Base-by-base conservation (phyloP, 2,329 filamentous ascomycete species). In the Penicillium capsulatum region DNA sequence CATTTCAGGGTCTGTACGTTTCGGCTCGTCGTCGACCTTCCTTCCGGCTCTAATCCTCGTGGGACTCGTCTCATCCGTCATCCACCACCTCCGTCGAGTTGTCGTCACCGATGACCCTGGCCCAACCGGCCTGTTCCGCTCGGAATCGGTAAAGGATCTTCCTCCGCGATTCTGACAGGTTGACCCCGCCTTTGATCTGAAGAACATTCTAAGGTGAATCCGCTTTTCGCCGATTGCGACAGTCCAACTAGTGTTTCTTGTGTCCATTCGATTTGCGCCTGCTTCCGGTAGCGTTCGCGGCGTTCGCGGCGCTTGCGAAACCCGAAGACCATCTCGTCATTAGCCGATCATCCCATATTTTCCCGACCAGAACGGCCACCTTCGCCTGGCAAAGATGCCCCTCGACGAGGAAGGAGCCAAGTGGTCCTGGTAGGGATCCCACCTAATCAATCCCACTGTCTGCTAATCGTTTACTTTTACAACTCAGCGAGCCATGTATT, bases 401-500 rank as follows among this genome's bases (percentile, higher is more conserved):
- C 55, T 66, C 13, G 68, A 70, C 31, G 66, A 69, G 57, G 59
- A 67, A 52, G 65, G 64, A 5, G 61, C 59, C 17, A 71, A 71
- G 48, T 71, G 68, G 68, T 68, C 68, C 28, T 71, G 68, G 68
- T 70, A 63, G 36, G 60, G 34, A n/a, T 11, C 16, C 2, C 8
- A 20, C 31, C 17, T 11, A 28, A 28, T 28, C 11, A 28, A 14
- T 22, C 9, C 5, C 19, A 22, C 19, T 5, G 6, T 11, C 17
- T 30, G 14, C 34, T 47, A 30, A 40, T 16, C n/a, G 26, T 39
- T 48, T 15, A 42, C 31, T 17, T n/a, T 17, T 7, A 3, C 32
- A 28, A 7, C 22, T 5, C 30, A 72, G 69, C 44, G 69, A 72
- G 47, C 69, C 69, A 50, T 72, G 69, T 44, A 69, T 72, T 49